These are phyloP conservation scores for Paramecium sexaurelia DNA, from an alignment of 73 alveolate species.

Conservation along the genomic window DNA sequence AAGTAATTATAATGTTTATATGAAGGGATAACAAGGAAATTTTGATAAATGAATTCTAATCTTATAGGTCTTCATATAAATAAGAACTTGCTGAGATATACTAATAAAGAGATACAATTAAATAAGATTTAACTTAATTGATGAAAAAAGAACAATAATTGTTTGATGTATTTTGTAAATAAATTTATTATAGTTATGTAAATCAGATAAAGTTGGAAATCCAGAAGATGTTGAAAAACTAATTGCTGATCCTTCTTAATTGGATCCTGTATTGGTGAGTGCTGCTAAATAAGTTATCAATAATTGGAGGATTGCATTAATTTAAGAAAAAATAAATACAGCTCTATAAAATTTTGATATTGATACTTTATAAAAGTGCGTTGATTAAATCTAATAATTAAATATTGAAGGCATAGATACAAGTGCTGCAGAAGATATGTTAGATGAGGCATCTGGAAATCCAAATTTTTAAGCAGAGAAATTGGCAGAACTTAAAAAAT, in stretches of 20 bases:
- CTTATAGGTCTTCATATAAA: slow-evolving; percentile 29
- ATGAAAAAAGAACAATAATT: slow-evolving; percentile 52
- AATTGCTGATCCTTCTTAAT: slow-evolving; percentile 53
- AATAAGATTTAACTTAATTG: slow-evolving; percentile 18
- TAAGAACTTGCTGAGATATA: slow-evolving; percentile 23
- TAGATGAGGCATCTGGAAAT: slow-evolving; percentile 62
- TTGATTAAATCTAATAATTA: slow-evolving; percentile 45
- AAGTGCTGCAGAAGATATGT: slow-evolving; percentile 67
- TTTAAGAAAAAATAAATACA: slow-evolving; percentile 50
- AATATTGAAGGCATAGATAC: slow-evolving; percentile 64
- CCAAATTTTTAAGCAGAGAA: slow-evolving; percentile 60
- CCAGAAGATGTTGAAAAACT: slow-evolving; percentile 65
- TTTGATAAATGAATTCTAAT: background rate
- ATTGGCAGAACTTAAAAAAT: slow-evolving; percentile 60
- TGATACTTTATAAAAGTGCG: slow-evolving; percentile 52
- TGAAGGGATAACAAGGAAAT: slow-evolving; percentile 51
- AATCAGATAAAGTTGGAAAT: slow-evolving; percentile 62
- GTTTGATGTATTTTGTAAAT: slow-evolving; percentile 25
- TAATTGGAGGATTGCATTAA: slow-evolving; percentile 52
- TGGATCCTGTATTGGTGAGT: slow-evolving; percentile 29
- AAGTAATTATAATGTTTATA: background rate
- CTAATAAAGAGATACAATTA: slow-evolving; percentile 51
- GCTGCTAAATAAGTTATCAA: slow-evolving; percentile 59
- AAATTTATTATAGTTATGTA: slow-evolving; percentile 17
- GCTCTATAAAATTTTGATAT: slow-evolving; percentile 50